Percentiles rank a stretch among this genome's conserved stretches.
phyloP scores from a whole-genome alignment of 257 asterid genomes.

The Fraxinus pennsylvanica region DNA sequence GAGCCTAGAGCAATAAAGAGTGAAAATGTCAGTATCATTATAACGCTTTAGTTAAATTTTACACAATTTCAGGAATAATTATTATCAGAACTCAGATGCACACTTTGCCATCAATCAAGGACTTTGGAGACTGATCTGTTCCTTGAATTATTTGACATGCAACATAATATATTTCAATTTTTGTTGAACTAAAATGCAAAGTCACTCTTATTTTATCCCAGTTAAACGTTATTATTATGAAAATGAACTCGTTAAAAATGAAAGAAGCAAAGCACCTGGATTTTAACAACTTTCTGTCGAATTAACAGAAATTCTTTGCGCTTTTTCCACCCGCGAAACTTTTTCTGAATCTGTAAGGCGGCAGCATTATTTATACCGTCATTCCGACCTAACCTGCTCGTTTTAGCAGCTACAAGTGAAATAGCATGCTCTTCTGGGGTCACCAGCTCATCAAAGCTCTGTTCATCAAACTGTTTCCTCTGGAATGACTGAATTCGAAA shows the following conservation, averaged over 20 bases:
- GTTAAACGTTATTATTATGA: background rate
- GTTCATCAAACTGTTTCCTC: slow-evolving; percentile 62
- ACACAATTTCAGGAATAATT: background rate
- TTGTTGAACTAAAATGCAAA: background rate
- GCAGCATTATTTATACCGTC: slow-evolving; percentile 68
- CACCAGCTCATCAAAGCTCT: slow-evolving; percentile 41
- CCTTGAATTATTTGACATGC: background rate
- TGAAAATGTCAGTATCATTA: slow-evolving; percentile 29
- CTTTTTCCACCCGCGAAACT: slow-evolving; percentile 91
- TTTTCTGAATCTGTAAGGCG: slow-evolving; percentile 83
- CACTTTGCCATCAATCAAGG: background rate
- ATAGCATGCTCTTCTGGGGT: slow-evolving; percentile 55
- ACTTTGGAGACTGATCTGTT: background rate
- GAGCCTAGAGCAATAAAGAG: slow-evolving; percentile 66
- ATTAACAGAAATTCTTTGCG: slow-evolving; percentile 71
- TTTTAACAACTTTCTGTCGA: slow-evolving; percentile 81
- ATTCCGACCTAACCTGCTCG: slow-evolving; percentile 56
- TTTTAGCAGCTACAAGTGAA: slow-evolving; percentile 57
- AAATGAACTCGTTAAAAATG: background rate
- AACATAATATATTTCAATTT: background rate
- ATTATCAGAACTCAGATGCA: background rate
- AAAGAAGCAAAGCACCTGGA: slow-evolving; percentile 66
- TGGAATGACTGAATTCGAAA: slow-evolving; percentile 84
- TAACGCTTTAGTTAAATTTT: too few relatives aligned
- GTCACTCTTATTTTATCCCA: background rate